Evolutionary conservation across 441 rosid genomes (phyloP).

Genomic region (Cnidoscolus chayamansa): DNA sequence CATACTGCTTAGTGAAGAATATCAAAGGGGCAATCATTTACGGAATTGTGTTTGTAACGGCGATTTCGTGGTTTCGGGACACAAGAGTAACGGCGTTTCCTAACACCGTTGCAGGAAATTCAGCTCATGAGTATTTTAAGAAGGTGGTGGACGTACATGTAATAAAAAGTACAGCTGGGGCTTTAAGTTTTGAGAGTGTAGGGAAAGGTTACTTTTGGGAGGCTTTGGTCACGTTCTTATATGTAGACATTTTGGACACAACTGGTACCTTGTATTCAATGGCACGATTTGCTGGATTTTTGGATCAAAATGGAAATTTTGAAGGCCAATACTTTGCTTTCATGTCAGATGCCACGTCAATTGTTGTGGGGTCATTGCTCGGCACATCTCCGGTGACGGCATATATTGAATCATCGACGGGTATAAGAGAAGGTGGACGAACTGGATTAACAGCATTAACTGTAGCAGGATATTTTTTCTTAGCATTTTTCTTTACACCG

Average conservation of each 20-base stretch:
- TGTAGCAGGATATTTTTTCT: conserved; percentile 65
- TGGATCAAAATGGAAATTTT: conserved; percentile 56
- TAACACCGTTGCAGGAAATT: conserved; percentile 44
- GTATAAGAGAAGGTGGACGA: conserved; percentile 80
- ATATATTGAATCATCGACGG: conserved; percentile 78
- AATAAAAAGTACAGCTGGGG: conserved; percentile 69
- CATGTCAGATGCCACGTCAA: conserved; percentile 84
- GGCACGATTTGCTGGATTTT: conserved; percentile 81
- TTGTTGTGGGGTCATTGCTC: conserved; percentile 70
- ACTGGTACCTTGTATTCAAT: conserved; percentile 84
- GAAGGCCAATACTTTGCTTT: conserved; percentile 88
- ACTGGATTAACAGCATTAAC: conserved; percentile 82
- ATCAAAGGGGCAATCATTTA: conserved; percentile 85
- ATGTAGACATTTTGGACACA: conserved; percentile 81
- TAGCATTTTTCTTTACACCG: conserved; percentile 82
- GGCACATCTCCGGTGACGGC: conserved; percentile 90
- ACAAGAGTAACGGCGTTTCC: conserved; percentile 79
- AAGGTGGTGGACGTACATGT: conserved; percentile 67
- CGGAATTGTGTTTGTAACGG: conserved; percentile 79
- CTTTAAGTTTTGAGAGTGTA: conserved; percentile 54
- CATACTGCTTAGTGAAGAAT: conserved; percentile 68
- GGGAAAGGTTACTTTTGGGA: conserved; percentile 73
- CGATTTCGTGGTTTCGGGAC: conserved; percentile 83
- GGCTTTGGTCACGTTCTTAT: conserved; percentile 70
- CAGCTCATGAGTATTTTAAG: conserved; percentile 65